Percentiles rank a stretch among this genome's conserved stretches.
These are phyloP conservation scores for Bretschneidera sinensis DNA, from an alignment of 345 rosid genomes.

Conservation along the genomic window DNA sequence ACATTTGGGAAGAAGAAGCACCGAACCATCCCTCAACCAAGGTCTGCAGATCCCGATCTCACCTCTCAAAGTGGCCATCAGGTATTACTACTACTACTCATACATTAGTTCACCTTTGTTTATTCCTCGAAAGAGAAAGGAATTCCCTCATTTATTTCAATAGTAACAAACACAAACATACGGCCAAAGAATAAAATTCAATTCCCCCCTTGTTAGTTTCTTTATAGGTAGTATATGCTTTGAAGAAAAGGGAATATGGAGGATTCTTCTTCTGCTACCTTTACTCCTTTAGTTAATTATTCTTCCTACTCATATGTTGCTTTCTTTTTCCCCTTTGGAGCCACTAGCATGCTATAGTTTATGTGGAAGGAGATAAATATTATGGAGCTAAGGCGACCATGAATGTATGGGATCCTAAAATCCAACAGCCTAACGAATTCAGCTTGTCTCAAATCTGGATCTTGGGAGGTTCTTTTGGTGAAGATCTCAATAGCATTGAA, in stretches of 20 bases:
- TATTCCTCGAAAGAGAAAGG: too few species aligned
- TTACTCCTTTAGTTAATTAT: too few species aligned
- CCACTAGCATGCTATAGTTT: conserved; percentile 56
- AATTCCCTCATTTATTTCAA: too few species aligned
- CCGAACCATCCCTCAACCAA: conserved; percentile 44
- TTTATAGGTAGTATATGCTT: too few species aligned
- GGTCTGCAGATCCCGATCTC: conserved; percentile 51
- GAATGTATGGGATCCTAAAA: conserved; percentile 73
- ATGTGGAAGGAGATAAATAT: conserved; percentile 60
- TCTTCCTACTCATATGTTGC: background rate
- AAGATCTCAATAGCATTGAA: conserved; percentile 73
- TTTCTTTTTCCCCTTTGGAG: background rate
- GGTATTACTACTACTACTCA: conserved; percentile 14
- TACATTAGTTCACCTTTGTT: too few species aligned
- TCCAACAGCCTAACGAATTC: conserved; percentile 58
- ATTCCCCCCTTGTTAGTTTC: too few species aligned
- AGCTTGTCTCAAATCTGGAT: conserved; percentile 76
- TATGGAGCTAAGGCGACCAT: conserved; percentile 68
- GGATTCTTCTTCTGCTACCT: background rate
- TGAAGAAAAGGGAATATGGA: too few species aligned
- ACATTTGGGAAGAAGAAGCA: conserved; percentile 57
- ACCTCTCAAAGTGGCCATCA: conserved; percentile 45
- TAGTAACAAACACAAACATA: too few species aligned
- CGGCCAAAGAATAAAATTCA: too few species aligned
- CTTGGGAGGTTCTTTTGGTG: conserved; percentile 65